Base-by-base conservation (phyloP, 2,329 filamentous ascomycete species). In the Elsinoe arachidis region DNA sequence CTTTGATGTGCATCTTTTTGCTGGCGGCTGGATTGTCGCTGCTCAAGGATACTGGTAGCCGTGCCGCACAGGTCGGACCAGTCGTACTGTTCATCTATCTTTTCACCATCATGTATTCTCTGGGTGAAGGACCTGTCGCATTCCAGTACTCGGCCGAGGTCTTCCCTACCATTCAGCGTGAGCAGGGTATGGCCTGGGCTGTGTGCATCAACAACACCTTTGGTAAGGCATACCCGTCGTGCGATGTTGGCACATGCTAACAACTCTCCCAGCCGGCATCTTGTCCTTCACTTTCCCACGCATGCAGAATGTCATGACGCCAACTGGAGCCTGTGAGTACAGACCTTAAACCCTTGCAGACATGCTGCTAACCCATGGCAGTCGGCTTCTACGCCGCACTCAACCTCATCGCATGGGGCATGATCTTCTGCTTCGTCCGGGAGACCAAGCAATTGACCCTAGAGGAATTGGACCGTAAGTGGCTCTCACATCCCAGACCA, bases 141-240 rank as follows among this genome's bases (percentile, higher is more conserved):
- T 68, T 67, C 26, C 63, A 63, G 2, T 58, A 58, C 39, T 56
- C 59, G 10, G 54, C 54, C 5, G 74, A 76, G 56, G 74, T 73
- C 0, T 76, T 74, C 63, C 74, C 74, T 0, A 69, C 74, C n/a
- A 73, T 74, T 38, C 68, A 75, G 41, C 72, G 74, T 59, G 73
- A 74, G 77, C 26, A 46, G 15, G 54, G 54, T 17, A 88, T 88
- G 85, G 79, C 79, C 0, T 80, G 77, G 47, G 80, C 77, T 11
- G 81, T 80, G 72, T 77, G 78, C 58, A 81, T 81, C 72, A 82
- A 82, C 65, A 76, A 76, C 67, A 74, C 73, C 19, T 76, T 75
- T 34, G 68, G 66, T 69, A 59, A 58, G 60, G 34, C n/a, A n/a
- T n/a, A n/a, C n/a, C n/a, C n/a, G n/a, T n/a, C n/a, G n/a, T n/a